These are phyloP conservation scores for Paecilomyces formosus DNA, from an alignment of 2,329 filamentous ascomycete species.

Conservation along the genomic window DNA sequence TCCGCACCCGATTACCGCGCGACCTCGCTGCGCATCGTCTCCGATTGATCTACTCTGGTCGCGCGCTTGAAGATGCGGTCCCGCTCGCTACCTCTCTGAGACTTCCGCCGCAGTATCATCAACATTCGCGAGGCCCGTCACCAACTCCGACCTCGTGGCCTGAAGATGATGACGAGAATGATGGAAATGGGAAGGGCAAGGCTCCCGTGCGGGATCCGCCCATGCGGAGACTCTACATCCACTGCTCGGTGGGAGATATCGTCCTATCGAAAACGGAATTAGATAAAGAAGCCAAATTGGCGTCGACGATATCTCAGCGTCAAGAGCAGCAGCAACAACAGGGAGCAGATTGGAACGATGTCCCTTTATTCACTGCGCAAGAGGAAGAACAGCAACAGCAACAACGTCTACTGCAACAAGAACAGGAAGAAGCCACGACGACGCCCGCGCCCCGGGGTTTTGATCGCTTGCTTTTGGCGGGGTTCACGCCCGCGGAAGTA, in stretches of 20 bases:
- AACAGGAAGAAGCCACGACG: constrained; percentile 28
- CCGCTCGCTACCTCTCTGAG: constrained; percentile 63
- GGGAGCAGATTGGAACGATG: neutral
- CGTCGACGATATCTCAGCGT: constrained; percentile 18
- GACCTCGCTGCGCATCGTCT: constrained; percentile 61
- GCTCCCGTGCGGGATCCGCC: constrained; percentile 45
- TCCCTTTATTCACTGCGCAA: neutral
- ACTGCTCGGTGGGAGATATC: constrained; percentile 81
- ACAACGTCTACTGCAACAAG: constrained; percentile 8
- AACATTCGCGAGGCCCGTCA: constrained; percentile 16
- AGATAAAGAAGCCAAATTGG: constrained; percentile 51
- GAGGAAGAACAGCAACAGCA: neutral
- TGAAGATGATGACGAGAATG: constrained; percentile 10
- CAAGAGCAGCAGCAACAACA: constrained; percentile 9
- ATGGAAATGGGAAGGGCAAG: constrained; percentile 56
- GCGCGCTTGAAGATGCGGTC: constrained; percentile 68
- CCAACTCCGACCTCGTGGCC: constrained; percentile 12
- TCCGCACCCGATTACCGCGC: constrained; percentile 62
- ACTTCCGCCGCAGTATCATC: constrained; percentile 42
- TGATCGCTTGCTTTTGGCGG: constrained; percentile 71
- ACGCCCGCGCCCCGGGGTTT: constrained; percentile 67
- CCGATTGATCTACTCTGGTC: constrained; percentile 83
- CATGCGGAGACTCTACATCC: constrained; percentile 66
- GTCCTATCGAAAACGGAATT: constrained; percentile 63
- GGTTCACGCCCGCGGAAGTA: constrained; percentile 78